A percentile compares a stretch with the other conserved stretches of the same genome.
Evolutionary conservation across 768 basidiomycete genomes (phyloP).

Genomic region (Podaxis carcinomalis): DNA sequence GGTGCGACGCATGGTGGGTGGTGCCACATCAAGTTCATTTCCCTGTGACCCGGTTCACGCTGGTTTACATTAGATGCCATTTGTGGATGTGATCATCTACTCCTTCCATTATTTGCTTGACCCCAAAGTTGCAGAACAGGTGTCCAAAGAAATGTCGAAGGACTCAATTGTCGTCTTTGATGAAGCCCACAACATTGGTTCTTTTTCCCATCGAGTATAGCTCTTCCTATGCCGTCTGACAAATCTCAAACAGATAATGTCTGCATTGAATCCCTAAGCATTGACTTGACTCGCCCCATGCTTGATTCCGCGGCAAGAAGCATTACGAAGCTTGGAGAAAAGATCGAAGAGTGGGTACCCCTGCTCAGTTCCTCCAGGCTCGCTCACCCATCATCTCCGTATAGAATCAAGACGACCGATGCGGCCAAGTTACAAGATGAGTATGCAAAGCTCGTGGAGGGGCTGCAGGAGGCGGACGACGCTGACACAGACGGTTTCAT

Average conservation of each 20-base stretch:
- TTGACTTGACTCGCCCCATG: conserved; percentile 97
- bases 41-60: neutral
- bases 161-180: conserved; percentile 99
- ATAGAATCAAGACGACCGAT: conserved; percentile 92
- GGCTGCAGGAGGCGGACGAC: conserved; percentile 71
- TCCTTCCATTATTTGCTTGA: conserved; percentile 99
- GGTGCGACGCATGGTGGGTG: conserved; percentile 84
- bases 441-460: conserved; percentile 92
- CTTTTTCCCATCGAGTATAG: conserved; percentile 15
- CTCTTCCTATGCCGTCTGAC: conserved; percentile 1
- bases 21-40: neutral
- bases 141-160: conserved; percentile 95
- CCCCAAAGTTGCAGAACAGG: conserved; percentile 98
- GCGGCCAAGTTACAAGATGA: conserved; percentile 94
- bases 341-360: conserved; percentile 83
- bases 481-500: conserved; percentile 78
- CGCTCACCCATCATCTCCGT: conserved; percentile 1
- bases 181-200: conserved; percentile 98
- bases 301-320: conserved; percentile 90
- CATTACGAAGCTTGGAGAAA: conserved; percentile 79
- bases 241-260: conserved; percentile 79
- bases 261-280: conserved; percentile 96
- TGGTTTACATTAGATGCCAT: conserved; percentile 68
- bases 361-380: neutral
- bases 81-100: conserved; percentile 95